phyloP scores from a whole-genome alignment of 2,329 filamentous ascomycete genomes.

The Apiospora marii region DNA sequence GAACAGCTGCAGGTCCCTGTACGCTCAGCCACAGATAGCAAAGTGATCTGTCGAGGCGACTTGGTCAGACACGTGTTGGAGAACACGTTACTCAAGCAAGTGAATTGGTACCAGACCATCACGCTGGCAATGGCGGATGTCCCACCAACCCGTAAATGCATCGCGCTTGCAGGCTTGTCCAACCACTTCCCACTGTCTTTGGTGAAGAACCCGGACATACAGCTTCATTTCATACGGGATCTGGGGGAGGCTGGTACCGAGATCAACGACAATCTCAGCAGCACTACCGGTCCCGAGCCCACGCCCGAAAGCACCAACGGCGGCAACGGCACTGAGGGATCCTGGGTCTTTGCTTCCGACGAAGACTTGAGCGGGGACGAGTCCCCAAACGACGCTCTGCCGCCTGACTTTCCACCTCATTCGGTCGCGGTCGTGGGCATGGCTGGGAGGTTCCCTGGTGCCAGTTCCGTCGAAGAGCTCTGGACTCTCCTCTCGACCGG shows the following conservation, averaged over 20 bases:
- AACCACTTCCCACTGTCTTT: slow-evolving; percentile 11
- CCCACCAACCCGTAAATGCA: not conserved
- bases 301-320: not conserved
- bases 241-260: not conserved
- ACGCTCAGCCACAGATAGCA: slow-evolving; percentile 2
- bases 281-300: not conserved
- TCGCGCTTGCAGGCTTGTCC: slow-evolving; percentile 1
- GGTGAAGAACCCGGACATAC: not conserved
- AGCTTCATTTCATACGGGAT: not conserved
- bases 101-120: slow-evolving; percentile 6
- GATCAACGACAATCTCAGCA: not conserved
- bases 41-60: not conserved
- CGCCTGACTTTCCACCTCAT: slow-evolving; percentile 28
- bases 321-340: not conserved
- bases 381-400: not conserved
- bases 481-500: slow-evolving; percentile 40
- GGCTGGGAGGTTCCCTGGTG: slow-evolving; percentile 43
- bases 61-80: slow-evolving; percentile 6
- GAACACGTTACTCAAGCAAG: not conserved
- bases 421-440: slow-evolving; percentile 46
- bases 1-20: not conserved
- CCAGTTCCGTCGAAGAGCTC: slow-evolving; percentile 41
- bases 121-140: not conserved
- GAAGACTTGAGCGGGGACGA: not conserved
- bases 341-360: not conserved